A percentile compares a stretch with the other conserved stretches of the same genome.
Conservation (phyloP, 2,329 filamentous ascomycete species). For the Corynespora cassiicola region DNA sequence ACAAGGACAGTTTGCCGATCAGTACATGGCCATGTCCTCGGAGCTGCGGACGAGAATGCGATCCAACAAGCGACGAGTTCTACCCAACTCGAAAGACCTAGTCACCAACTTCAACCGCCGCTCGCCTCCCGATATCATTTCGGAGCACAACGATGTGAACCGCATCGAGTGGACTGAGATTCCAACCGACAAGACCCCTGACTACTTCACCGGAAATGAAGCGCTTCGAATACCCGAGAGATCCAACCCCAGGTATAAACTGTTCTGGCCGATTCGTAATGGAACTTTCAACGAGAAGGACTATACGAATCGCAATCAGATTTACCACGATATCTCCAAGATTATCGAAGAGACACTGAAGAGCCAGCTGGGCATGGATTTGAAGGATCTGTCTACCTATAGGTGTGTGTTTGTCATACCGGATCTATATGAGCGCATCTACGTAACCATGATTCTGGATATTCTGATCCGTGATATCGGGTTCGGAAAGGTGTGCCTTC, state of each 20-base stretch:
- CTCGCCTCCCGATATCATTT: constrained; percentile 83
- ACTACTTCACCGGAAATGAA: constrained; percentile 81
- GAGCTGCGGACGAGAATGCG: constrained; percentile 92
- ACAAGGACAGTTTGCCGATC: constrained; percentile 54
- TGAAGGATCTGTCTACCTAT: constrained; percentile 86
- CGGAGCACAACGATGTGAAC: constrained; percentile 91
- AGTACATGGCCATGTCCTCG: constrained; percentile 80
- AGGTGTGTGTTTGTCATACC: constrained; percentile 97
- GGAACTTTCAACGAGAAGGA: constrained; percentile 92
- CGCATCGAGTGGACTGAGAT: constrained; percentile 96
- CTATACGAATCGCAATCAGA: constrained; percentile 78
- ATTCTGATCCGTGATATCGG: constrained; percentile 89
- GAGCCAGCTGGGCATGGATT: constrained; percentile 80
- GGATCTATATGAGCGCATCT: constrained; percentile 93
- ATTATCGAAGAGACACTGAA: constrained; percentile 87
- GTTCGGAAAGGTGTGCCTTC: constrained; percentile 88
- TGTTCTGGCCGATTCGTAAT: constrained; percentile 89
- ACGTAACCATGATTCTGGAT: constrained; percentile 83
- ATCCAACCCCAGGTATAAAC: constrained; percentile 85
- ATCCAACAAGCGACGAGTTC: constrained; percentile 88
- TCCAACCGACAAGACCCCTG: constrained; percentile 68
- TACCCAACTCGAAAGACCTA: constrained; percentile 97
- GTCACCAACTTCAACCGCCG: constrained; percentile 93
- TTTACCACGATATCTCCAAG: constrained; percentile 86
- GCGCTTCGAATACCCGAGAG: constrained; percentile 88